Evolutionary conservation across 2,329 filamentous ascomycete species (phyloP), one percentile per base, ranked within the genome.

Genomic region (Hypoxylon sp.): DNA sequence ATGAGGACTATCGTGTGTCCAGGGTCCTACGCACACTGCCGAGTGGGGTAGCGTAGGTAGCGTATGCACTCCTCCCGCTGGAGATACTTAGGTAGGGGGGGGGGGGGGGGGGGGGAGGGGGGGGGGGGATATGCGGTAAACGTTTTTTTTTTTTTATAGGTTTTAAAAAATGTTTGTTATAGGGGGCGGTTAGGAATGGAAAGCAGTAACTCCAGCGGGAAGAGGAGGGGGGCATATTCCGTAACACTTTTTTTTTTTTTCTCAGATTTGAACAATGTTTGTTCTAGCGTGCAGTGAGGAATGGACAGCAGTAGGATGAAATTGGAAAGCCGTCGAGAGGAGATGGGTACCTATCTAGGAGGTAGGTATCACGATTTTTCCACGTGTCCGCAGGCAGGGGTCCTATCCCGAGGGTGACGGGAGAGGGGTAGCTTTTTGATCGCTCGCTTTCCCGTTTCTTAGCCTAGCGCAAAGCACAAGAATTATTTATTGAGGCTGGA

Each of bases 301-400:
- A 41, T 2, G 37, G 13, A 15, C 1, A 15, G 41, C 8, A 11
- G 22, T 46, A 20, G 10, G 22, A 46, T 26, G 20, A 26, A 26
- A 62, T 28, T 20, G 48, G 49, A 46, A 44, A 47, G 26, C 44
- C 43, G 44, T 48, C 48, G 13, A 39, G 28, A 26, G 32, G 17
- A 41, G 17, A 30, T 26, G 24, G 46, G n/a, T n/a, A n/a, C n/a
- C n/a, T n/a, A n/a, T n/a, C n/a, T n/a, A n/a, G n/a, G n/a, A n/a
- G n/a, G n/a, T n/a, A n/a, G 43, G 52, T 56, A 34, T 62, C 51
- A 62, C 51, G 52, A 56, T 58, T 67, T 65, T 67, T 57, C 65
- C 65, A 67, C 65, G 65, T 67, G 65, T 65, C 62, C 52, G 39
- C 41, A 52, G 62, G 55, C 60, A 13, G 52, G 56, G 52, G 58